These are phyloP conservation scores for Amphichorda felina DNA, from an alignment of 2,329 filamentous ascomycete genomes.

Conservation along the genomic window DNA sequence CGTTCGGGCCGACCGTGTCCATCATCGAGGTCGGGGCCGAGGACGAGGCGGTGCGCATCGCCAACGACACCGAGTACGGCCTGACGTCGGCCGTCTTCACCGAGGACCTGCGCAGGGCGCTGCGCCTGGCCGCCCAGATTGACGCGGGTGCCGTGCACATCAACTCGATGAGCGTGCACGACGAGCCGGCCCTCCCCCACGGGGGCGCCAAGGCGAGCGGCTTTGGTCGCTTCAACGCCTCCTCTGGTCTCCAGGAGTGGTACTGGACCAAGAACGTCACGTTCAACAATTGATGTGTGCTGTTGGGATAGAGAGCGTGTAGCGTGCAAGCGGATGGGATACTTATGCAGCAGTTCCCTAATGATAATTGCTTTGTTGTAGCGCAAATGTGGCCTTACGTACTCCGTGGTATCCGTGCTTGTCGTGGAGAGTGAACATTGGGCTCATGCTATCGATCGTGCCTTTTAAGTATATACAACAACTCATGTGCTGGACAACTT, in stretches of 20 bases:
- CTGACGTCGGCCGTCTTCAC: constrained; percentile 64
- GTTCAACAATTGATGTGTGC: constrained; percentile 25
- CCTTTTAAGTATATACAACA: too few relatives aligned
- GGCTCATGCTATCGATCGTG: too few relatives aligned
- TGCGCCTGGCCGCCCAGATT: constrained; percentile 49
- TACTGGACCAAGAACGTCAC: constrained; percentile 52
- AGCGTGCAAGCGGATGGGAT: neutral
- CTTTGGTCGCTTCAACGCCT: constrained; percentile 46
- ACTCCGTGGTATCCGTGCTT: too few relatives aligned
- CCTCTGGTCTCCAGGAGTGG: constrained; percentile 47
- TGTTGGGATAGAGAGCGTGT: neutral
- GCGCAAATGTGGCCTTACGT: too few relatives aligned
- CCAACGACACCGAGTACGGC: constrained; percentile 77
- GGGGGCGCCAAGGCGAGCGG: constrained; percentile 55
- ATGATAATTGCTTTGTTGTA: too few relatives aligned
- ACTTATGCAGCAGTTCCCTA: too few relatives aligned
- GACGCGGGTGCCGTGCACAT: constrained; percentile 60
- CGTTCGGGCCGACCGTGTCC: constrained; percentile 65
- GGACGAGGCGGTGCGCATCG: constrained; percentile 60
- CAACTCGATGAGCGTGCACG: constrained; percentile 54
- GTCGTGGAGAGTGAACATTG: too few relatives aligned
- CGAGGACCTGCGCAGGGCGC: constrained; percentile 45
- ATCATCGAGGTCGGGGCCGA: constrained; percentile 54
- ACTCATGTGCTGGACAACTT: too few relatives aligned
- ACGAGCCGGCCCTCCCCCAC: constrained; percentile 51